Evolutionary conservation across 73 alveolate genomes (phyloP), one percentile per base, ranked within the genome.

Genomic region (Paramecium bursaria): DNA sequence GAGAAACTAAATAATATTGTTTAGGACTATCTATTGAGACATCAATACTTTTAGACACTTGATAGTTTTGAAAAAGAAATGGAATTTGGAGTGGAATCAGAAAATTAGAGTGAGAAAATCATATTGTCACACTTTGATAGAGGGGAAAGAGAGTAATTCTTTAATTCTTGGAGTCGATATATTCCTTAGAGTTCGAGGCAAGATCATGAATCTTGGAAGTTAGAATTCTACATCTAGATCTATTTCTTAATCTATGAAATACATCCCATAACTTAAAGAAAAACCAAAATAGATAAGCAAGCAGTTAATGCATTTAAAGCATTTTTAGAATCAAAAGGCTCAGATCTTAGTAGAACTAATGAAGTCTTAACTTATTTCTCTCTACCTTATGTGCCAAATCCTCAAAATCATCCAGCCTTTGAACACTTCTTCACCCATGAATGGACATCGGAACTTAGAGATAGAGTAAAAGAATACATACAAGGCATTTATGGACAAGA

Each of bases 281-380:
- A 47, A 52, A 80, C 90, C 15, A 86, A 90, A 73, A 93, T 90
- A 19, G 89, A 90, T 55, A 88, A 85, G 47, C 82, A 90, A 86
- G 95, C 95, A 39, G 92, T 97, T 86, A 94, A 95, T 57, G 92
- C 88, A 30, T 96, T 97, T 73, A 96, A 97, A 86, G 76, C 48
- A 53, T 97, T 76, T 75, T 88, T 97, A 54, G 98, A 96, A 31
- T 85, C 95, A n/a, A 94, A 96, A 75, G 97, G 98, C 21, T 74
- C 90, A 0, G 99, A 95, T 26, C 94, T 95, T 49, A 90, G 97
- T 0, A 94, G 95, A 86, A 93, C 99, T 4, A 90, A 96, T 27
- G 99, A 97, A 75, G 95, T 97, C 77, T 76, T 97, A 53, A 75
- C 95, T 19, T 97, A 76, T 85, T 97, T 93, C 87, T 99, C 99